Conservation (phyloP, 2,329 filamentous ascomycete species). For the Penicillium freii region DNA sequence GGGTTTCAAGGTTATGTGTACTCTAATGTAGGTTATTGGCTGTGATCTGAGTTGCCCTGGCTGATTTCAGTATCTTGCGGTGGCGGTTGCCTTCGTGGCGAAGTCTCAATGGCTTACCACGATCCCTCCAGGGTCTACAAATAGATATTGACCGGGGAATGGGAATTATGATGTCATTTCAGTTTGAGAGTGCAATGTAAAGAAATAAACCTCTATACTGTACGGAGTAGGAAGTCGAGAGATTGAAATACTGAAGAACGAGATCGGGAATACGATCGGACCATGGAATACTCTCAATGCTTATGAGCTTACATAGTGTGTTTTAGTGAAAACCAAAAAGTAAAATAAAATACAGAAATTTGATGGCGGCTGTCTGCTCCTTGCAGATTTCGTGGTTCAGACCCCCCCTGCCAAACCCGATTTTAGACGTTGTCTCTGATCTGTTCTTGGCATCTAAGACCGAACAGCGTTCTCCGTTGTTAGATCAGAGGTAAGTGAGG, state of each 20-base stretch:
- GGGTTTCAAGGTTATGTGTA: background rate
- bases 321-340: background rate
- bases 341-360: background rate
- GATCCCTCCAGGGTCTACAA: background rate
- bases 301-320: background rate
- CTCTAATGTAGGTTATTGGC: background rate
- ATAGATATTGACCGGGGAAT: background rate
- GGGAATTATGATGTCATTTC: background rate
- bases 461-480: background rate
- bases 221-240: background rate
- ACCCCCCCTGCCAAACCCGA: background rate
- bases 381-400: conserved; percentile 3
- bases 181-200: background rate
- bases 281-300: background rate
- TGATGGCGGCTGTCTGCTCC: conserved; percentile 1
- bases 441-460: background rate
- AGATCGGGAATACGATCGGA: background rate
- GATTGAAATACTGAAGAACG: background rate
- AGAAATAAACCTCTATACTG: background rate
- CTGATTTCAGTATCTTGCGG: conserved; percentile 3
- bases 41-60: background rate
- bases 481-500: background rate
- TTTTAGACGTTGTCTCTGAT: background rate
- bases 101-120: conserved; percentile 5
- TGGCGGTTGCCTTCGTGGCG: conserved; percentile 7